Evolutionary conservation across 1,284 basidiomycete species (phyloP), one percentile per base, ranked within the genome.

Genomic region (Chondrostereum purpureum): DNA sequence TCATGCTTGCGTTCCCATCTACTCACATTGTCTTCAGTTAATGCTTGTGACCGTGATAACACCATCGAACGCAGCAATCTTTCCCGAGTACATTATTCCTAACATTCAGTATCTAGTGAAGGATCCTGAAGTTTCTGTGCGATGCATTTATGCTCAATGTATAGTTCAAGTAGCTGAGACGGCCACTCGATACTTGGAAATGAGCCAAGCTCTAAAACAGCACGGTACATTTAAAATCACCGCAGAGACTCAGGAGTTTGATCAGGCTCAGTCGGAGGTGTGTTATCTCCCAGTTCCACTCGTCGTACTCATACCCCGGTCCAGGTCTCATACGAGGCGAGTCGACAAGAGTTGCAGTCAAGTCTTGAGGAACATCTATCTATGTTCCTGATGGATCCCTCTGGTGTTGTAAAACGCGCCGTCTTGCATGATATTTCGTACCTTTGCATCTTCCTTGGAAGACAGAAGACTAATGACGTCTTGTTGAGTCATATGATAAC

Each of bases 401-500:
- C 84, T 0, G 82, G 82, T 52, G 75, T 86, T 35, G 83, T 89
- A 48, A 88, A 87, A 59, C 77, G 86, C 16, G 81, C 86, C 3
- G 75, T 88, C 10, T 58, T 88, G 16, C 83, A 86, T 47, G 82
- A 92, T 53, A 88, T 98, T 22, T 88, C 88, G 1, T 81, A 87
- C 0, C 70, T 99, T 4, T 97, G 93, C 59, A 82, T 92, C 43
- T 97, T 99, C 68, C 81, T 99, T 27, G 95, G 94, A 2, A 70
- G 90, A 18, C 86, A 92, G 58, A 88, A 85, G 59, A 95, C 96
- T 1, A 95, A 96, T 65, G 94, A 99, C 55, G 88, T 95, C 2
- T 71, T 99, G 4, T 70, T 99, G 16, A 93, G 92, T 54, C 94
- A 99, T 62, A 95, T 99, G 84, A 94, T 99, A 61, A 99, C 96